phyloP scores from a whole-genome alignment of 148 eudicot genomes.

The Suaeda aralocaspica region DNA sequence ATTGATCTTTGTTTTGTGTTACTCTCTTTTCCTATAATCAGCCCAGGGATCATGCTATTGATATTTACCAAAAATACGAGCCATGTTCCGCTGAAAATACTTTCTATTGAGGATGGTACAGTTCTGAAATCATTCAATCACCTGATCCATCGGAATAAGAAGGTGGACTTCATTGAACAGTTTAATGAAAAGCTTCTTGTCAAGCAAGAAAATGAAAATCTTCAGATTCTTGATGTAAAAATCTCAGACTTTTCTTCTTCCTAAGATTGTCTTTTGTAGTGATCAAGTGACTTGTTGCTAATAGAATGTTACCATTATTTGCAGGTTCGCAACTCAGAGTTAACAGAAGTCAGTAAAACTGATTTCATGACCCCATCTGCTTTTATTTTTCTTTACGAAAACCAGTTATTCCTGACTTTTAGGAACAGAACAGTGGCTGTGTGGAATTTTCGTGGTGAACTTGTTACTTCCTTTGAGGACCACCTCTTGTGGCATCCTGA shows the following conservation, averaged over 20 bases:
- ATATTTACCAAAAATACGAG: constrained; percentile 68
- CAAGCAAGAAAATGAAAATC: constrained; percentile 95
- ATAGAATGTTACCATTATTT: constrained; percentile 20
- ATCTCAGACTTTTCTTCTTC: neutral
- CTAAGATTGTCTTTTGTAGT: neutral
- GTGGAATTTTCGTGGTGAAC: constrained; percentile 96
- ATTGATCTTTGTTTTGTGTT: constrained; percentile 4
- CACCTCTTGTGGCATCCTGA: constrained; percentile 98
- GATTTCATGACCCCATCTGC: constrained; percentile 99
- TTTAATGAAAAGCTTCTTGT: constrained; percentile 98
- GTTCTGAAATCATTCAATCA: constrained; percentile 92
- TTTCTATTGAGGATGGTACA: constrained; percentile 95
- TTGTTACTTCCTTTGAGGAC: constrained; percentile 97
- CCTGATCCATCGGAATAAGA: constrained; percentile 84
- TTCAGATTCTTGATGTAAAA: constrained; percentile 93
- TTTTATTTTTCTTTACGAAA: constrained; percentile 90
- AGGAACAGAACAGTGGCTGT: constrained; percentile 91
- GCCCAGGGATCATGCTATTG: constrained; percentile 95
- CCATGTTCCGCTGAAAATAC: constrained; percentile 87
- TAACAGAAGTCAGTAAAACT: constrained; percentile 82
- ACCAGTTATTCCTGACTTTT: constrained; percentile 87
- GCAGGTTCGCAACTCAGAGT: constrained; percentile 80
- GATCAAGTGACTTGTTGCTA: neutral
- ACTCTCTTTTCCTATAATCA: constrained; percentile 30
- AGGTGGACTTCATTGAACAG: constrained; percentile 97